Evolutionary conservation across 2,329 filamentous ascomycete species (phyloP).

Genomic region (Diaporthe aspalathi): DNA sequence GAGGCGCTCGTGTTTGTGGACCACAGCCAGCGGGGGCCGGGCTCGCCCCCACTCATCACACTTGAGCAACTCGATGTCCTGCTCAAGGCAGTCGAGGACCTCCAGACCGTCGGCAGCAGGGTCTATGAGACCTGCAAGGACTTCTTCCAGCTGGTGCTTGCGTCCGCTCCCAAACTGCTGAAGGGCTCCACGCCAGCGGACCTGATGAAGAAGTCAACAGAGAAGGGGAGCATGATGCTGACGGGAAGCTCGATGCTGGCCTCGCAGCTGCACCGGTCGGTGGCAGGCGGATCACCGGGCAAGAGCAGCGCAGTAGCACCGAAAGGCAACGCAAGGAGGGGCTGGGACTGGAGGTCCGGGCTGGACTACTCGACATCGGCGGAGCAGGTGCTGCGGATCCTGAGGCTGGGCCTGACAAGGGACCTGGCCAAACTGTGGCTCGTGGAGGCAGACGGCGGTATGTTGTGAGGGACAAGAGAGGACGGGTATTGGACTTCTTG

Average conservation of each 20-base stretch:
- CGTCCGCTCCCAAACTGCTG: slow-evolving; percentile 71
- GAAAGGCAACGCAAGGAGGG: slow-evolving; percentile 82
- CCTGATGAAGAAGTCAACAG: slow-evolving; percentile 69
- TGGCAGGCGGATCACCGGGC: slow-evolving; percentile 56
- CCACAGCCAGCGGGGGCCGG: slow-evolving; percentile 51
- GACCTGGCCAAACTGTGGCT: slow-evolving; percentile 79
- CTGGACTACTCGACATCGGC: slow-evolving; percentile 69
- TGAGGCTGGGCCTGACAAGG: slow-evolving; percentile 79
- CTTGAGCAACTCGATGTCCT: slow-evolving; percentile 79
- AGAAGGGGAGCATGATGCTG: slow-evolving; percentile 72
- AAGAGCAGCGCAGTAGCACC: slow-evolving; percentile 49
- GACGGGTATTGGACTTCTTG: background rate
- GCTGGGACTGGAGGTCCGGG: slow-evolving; percentile 74
- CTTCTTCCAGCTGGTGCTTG: slow-evolving; percentile 80
- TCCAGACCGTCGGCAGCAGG: slow-evolving; percentile 77
- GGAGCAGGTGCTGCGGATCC: slow-evolving; percentile 75
- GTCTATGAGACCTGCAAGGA: slow-evolving; percentile 82
- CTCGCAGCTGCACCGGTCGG: slow-evolving; percentile 70
- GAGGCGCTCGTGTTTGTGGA: slow-evolving; percentile 81
- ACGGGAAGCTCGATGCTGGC: slow-evolving; percentile 79
- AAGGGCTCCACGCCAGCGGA: slow-evolving; percentile 73
- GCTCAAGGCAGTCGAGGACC: slow-evolving; percentile 82
- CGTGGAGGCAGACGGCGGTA: slow-evolving; percentile 66
- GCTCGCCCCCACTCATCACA: slow-evolving; percentile 64
- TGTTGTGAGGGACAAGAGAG: slow-evolving; percentile 22